These are phyloP conservation scores for Pulveroboletus sp. DNA, from an alignment of 768 basidiomycete species.

Conservation along the genomic window DNA sequence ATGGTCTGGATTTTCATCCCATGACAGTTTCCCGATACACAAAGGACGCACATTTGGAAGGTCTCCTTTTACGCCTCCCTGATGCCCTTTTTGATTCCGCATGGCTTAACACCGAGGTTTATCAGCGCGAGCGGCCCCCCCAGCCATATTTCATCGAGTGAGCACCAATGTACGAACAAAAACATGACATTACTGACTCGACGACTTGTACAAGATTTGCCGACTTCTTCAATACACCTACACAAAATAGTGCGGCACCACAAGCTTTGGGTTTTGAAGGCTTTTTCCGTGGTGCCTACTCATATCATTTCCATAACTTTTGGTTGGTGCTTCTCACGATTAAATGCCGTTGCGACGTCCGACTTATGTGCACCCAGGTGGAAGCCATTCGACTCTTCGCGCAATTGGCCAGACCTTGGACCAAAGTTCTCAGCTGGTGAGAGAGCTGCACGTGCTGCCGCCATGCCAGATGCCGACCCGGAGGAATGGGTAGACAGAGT, in stretches of 20 bases:
- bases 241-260: conserved; percentile 69
- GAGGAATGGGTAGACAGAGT: conserved; percentile 41
- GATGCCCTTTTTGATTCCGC: conserved; percentile 97
- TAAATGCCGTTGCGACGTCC: neutral
- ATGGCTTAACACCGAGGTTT: conserved; percentile 91
- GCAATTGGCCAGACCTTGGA: conserved; percentile 97
- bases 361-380: conserved; percentile 53
- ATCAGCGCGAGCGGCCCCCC: conserved; percentile 87
- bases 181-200: neutral
- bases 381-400: conserved; percentile 87
- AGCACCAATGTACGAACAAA: conserved; percentile 14
- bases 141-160: conserved; percentile 92
- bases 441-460: conserved; percentile 51
- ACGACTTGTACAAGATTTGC: conserved; percentile 52
- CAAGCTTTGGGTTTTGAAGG: conserved; percentile 88
- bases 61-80: conserved; percentile 79
- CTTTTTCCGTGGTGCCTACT: conserved; percentile 94
- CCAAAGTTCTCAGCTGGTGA: conserved; percentile 73
- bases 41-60: conserved; percentile 83
- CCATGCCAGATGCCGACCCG: conserved; percentile 28
- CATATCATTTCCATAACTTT: conserved; percentile 95
- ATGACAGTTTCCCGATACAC: conserved; percentile 91
- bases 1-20: conserved; percentile 93
- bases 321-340: conserved; percentile 49
- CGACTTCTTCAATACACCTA: conserved; percentile 84